Evolutionary conservation across 2,329 filamentous ascomycete species (phyloP), one percentile per base, ranked within the genome.

Genomic region (Colletotrichum lupini): DNA sequence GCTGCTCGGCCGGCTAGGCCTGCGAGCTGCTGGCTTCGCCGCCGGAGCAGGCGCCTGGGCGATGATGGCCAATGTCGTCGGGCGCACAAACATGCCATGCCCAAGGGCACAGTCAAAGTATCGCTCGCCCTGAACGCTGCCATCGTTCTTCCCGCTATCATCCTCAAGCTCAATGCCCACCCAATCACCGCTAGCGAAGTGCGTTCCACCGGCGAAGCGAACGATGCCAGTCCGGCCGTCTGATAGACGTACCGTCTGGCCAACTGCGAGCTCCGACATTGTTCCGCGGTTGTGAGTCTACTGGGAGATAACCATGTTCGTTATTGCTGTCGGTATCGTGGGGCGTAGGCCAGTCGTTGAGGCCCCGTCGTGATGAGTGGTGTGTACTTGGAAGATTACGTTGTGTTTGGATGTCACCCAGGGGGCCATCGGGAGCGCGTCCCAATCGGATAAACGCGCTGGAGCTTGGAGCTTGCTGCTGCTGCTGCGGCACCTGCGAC

Each of bases 91-190:
- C 91, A 99, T 97, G 80, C 92, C 92, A 76, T 87, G 87, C 53
- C 87, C 94, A 90, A 89, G 92, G 83, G 80, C 88, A 83, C 96
- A 98, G 62, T 95, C 91, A 78, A 98, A 98, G 81, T 98, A 98
- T 24, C 94, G 88, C 80, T 94, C 90, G 74, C 95, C 95, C 82
- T 96, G 91, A 59, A 98, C 94, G 68, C 93, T 93, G 76, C 96
- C 96, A 87, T 98, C 95, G 78, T 98, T 98, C 86, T 98, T 98
- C 37, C 97, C 96, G 24, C 89, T 90, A 66, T 92, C 87, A 59
- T 94, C 93, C 65, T 95, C 91, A 69, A 98, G 90, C 85, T 98
- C 95, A 73, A 98, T 90, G 76, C 96, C 96, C 72, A 98, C 87
- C 95, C 95, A 98, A 74, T 94, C 91, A 75, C 95, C 96, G 6